Base-by-base conservation (phyloP, 345 rosid species). In the Euphorbia pulcherrima region DNA sequence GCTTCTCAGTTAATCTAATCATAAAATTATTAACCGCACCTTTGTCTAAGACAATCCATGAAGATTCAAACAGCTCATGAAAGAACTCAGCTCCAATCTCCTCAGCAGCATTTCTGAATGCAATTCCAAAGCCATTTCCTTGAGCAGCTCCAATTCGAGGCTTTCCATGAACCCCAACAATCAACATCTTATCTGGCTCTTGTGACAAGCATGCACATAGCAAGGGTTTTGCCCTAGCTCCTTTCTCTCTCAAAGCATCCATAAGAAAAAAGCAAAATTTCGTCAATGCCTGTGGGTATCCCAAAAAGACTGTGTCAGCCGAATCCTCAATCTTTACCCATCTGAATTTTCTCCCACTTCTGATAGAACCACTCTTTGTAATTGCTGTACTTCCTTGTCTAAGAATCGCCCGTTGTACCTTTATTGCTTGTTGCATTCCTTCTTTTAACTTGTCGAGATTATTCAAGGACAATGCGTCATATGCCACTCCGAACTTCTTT, bases 391-490 rank as follows among this genome's bases (percentile, higher is more conserved):
- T 94, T 79, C 97, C 99, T 81, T 94, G 96, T 72, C 96, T 85
- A 20, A 89, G 92, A 62, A 94, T 91, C 13, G 96, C 91, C 67
- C 97, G 68, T 64, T 91, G 99, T 18, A 94, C 84, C 70, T 82
- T 89, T 66, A 94, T 94, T 47, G 99, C 99, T 67, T 94, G 95
- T 63, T 88, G 93, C 97, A 94, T 94, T 46, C 99, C 99, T 9
- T 52, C 73, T 71, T 82, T 88, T 65, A 94, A 74, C 70, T 85
- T 88, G 63, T 94, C 96, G 18, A 87, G 76, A 69, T 89, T 88
- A 83, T 73, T 85, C 65, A 89, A 77, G 27, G 95, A 94, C 70
- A 94, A 23, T 37, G 99, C 96, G 72, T 94, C 99, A n/a, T 82
- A 91, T 14, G 99, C 97, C 70, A 80, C 92, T 0, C 97, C 97